Conservation (phyloP, 1,284 basidiomycete genomes). For the Leccinum subrobustum region DNA sequence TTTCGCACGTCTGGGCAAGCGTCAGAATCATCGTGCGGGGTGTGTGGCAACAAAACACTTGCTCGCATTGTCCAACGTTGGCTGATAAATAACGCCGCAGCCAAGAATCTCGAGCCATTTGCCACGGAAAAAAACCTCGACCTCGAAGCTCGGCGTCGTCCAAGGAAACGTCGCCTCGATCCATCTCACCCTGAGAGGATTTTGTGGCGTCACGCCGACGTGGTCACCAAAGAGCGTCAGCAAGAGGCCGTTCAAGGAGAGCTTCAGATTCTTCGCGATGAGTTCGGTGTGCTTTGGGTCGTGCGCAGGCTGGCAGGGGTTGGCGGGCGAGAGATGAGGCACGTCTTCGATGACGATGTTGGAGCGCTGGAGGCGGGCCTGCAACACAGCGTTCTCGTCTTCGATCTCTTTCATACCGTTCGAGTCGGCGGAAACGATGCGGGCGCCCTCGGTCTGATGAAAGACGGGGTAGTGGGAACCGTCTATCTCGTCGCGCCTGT, state of each 20-base stretch:
- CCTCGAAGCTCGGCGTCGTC: slow-evolving; percentile 96
- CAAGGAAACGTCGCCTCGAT: slow-evolving; percentile 98
- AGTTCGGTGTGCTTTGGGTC: slow-evolving; percentile 69
- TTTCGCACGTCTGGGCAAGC: slow-evolving; percentile 60
- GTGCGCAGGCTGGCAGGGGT: slow-evolving; percentile 81
- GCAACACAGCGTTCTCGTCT: slow-evolving; percentile 65
- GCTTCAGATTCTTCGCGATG: slow-evolving; percentile 85
- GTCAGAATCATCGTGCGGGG: slow-evolving; percentile 10
- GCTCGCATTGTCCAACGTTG: slow-evolving; percentile 87
- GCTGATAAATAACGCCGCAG: slow-evolving; percentile 89
- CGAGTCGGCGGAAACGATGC: slow-evolving; percentile 64
- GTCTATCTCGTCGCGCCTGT: slow-evolving; percentile 98
- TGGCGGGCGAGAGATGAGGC: slow-evolving; percentile 69
- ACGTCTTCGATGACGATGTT: slow-evolving; percentile 88
- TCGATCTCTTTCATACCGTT: slow-evolving; percentile 57
- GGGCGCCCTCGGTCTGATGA: slow-evolving; percentile 97
- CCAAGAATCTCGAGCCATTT: slow-evolving; percentile 98
- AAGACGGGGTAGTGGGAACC: slow-evolving; percentile 97
- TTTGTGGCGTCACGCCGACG: slow-evolving; percentile 45
- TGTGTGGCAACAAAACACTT: slow-evolving; percentile 32
- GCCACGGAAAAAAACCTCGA: slow-evolving; percentile 95
- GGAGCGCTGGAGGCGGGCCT: slow-evolving; percentile 57
- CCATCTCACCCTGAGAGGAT: slow-evolving; percentile 90
- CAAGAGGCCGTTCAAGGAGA: slow-evolving; percentile 88
- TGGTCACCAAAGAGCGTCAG: slow-evolving; percentile 77